Evolutionary conservation across 108 stramenopile species (phyloP), one percentile per base, ranked within the genome.

Genomic region (Stephanodiscus minutulus): DNA sequence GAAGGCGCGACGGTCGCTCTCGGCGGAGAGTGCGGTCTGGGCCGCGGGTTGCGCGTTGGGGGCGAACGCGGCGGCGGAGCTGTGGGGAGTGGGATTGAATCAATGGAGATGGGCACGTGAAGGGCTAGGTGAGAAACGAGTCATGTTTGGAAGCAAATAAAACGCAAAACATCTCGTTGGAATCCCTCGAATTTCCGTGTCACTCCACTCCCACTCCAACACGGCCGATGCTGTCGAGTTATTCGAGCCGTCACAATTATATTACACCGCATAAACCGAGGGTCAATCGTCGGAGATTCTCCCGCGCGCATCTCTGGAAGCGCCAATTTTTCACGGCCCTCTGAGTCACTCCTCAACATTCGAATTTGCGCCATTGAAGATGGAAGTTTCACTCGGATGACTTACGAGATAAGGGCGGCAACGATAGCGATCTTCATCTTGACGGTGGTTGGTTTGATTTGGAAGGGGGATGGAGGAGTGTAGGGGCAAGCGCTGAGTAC

Each of bases 361-460:
- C 2, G 0, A 12, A 15, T 44, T 0, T 13, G 43, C 15, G 7
- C 7, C 10, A 22, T 52, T 5, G 0, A 50, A 20, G 33, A 9
- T 8, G 25, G 10, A 25, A 49, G 3, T 25, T 44, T 13, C 39
- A 18, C 21, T 50, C 41, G 17, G 49, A 43, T 52, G 55, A 90
- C 90, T 91, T 91, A 91, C 90, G 90, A 81, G 83, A 85, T 77
- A 84, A 91, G 85, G 74, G 83, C 75, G 85, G 90, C 86, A 65
- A 91, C 48, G 77, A 91, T 80, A 63, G 90, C 88, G 87, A 89
- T 83, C 88, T 91, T 88, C 90, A 91, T 91, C 21, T 39, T 37
- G 59, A 60, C 11, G 39, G 57, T 17, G 59, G 33, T 60, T 21
- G 29, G 28, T 0, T 33, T 7, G 22, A 25, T 53, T 24, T 56